phyloP scores from a whole-genome alignment of 2,329 filamentous ascomycete genomes.

The Incumbomyces lentus region DNA sequence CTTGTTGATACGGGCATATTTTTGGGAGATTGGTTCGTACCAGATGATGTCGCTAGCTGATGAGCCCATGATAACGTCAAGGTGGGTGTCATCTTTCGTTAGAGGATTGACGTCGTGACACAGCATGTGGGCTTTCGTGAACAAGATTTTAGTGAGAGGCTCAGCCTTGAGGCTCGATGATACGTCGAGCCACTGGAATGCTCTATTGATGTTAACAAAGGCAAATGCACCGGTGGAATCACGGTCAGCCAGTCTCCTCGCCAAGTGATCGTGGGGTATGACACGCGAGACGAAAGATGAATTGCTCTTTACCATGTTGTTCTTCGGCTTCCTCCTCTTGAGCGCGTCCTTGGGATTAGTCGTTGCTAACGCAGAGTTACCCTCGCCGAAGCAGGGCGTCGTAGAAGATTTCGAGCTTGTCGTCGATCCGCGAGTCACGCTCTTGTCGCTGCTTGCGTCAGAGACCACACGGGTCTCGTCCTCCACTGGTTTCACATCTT shows the following conservation, averaged over 20 bases:
- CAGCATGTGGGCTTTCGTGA: conserved; percentile 89
- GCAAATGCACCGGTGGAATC: conserved; percentile 70
- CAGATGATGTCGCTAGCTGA: conserved; percentile 95
- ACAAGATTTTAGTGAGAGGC: conserved; percentile 88
- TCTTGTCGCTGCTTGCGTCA: conserved; percentile 49
- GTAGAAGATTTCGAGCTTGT: conserved; percentile 30
- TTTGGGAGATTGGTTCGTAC: conserved; percentile 95
- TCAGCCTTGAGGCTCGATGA: conserved; percentile 63
- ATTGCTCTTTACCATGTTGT: conserved; percentile 96
- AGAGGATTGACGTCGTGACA: conserved; percentile 84
- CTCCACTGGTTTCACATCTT: conserved; percentile 45
- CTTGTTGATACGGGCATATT: conserved; percentile 92
- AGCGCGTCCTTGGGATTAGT: conserved; percentile 50
- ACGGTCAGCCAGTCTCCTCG: conserved; percentile 70
- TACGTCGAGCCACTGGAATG: conserved; percentile 92
- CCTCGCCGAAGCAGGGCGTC: conserved; percentile 69
- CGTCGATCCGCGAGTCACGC: conserved; percentile 33
- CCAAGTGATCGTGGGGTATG: conserved; percentile 73
- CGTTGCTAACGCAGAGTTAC: conserved; percentile 61
- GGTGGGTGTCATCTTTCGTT: conserved; percentile 67
- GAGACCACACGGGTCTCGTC: conserved; percentile 51
- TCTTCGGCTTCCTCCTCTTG: conserved; percentile 90
- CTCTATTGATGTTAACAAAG: conserved; percentile 91
- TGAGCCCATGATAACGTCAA: conserved; percentile 91
- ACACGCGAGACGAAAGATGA: conserved; percentile 97